A percentile compares a stretch with the other conserved stretches of the same genome.
phyloP scores from a whole-genome alignment of 805 yeast species.

The Hanseniaspora singularis region DNA sequence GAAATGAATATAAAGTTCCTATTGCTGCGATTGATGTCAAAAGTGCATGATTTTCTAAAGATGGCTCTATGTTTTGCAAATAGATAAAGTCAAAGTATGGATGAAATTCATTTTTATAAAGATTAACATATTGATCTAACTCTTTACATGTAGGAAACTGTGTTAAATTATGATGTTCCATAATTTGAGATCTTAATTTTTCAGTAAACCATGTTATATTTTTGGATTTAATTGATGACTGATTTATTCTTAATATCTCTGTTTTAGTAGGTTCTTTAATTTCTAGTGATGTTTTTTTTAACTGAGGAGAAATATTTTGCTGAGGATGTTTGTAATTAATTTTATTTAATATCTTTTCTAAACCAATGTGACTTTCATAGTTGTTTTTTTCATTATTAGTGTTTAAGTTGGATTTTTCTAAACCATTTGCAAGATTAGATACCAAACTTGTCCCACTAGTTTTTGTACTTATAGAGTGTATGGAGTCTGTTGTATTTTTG shows the following conservation, averaged over 20 bases:
- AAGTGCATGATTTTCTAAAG: conserved; percentile 46
- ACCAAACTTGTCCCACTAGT: neutral
- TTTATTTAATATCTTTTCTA: conserved; percentile 6
- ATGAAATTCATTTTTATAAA: conserved; percentile 68
- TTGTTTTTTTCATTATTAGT: too few species aligned
- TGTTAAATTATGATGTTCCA: conserved; percentile 41
- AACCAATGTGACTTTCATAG: neutral
- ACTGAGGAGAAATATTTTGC: too few species aligned
- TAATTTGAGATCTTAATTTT: conserved; percentile 42
- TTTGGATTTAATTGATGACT: conserved; percentile 14
- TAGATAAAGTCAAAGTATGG: conserved; percentile 78
- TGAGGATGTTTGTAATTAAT: conserved; percentile 10
- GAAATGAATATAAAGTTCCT: conserved; percentile 79
- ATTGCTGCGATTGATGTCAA: conserved; percentile 72
- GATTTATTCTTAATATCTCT: neutral
- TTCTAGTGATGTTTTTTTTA: too few species aligned
- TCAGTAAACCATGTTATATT: conserved; percentile 35
- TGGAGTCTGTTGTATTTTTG: neutral
- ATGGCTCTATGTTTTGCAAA: conserved; percentile 45
- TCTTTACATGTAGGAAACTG: conserved; percentile 70
- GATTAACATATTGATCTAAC: conserved; percentile 59
- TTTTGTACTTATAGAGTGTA: neutral
- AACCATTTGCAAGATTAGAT: neutral
- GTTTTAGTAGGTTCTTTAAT: conserved; percentile 7
- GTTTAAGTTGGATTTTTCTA: neutral